Conservation (phyloP, 2,329 filamentous ascomycete genomes). For the Diaporthe ampelina region DNA sequence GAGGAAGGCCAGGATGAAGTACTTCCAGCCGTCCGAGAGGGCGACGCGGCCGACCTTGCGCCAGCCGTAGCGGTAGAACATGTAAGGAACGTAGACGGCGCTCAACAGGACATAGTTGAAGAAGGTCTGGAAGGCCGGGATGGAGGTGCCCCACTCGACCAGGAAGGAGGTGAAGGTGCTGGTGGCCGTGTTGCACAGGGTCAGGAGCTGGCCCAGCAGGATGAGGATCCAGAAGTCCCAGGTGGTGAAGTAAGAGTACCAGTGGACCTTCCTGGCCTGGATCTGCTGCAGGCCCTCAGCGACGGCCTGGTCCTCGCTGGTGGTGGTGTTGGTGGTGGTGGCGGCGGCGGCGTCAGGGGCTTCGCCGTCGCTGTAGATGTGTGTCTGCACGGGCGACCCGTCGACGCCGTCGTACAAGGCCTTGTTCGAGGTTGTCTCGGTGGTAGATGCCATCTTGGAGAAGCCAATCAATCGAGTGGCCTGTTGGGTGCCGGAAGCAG, state of each 20-base stretch:
- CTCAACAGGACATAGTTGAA: constrained; percentile 94
- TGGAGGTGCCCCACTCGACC: constrained; percentile 74
- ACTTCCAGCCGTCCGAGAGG: constrained; percentile 87
- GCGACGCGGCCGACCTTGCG: constrained; percentile 77
- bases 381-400: constrained; percentile 47
- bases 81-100: constrained; percentile 84
- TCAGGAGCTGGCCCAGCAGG: constrained; percentile 83
- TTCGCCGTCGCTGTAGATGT: constrained; percentile 43
- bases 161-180: constrained; percentile 92
- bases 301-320: constrained; percentile 55
- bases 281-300: constrained; percentile 67
- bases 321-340: not conserved
- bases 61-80: constrained; percentile 83
- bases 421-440: constrained; percentile 43
- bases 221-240: constrained; percentile 91
- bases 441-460: constrained; percentile 37
- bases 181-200: constrained; percentile 91
- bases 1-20: constrained; percentile 90
- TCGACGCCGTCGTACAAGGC: constrained; percentile 48
- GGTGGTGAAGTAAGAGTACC: constrained; percentile 84
- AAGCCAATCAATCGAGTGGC: not conserved
- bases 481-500: not conserved
- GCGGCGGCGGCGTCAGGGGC: not conserved
- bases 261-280: constrained; percentile 66
- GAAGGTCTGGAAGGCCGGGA: constrained; percentile 95